These are phyloP conservation scores for Echinochloa phyllopogon DNA, from an alignment of 176 grass and related monocot species.

Conservation along the genomic window DNA sequence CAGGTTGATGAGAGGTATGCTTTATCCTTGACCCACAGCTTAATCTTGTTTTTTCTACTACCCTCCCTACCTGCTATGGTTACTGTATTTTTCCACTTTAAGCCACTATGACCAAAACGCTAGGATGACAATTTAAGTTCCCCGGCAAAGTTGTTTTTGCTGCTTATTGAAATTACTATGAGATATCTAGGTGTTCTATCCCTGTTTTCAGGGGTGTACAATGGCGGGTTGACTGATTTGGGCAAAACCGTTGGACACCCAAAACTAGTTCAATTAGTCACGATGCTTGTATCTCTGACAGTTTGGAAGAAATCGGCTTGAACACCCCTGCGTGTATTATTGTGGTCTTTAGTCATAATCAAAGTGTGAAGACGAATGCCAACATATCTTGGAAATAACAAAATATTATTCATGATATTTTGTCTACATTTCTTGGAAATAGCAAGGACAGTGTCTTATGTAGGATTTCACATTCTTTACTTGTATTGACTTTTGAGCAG, in stretches of 20 bases:
- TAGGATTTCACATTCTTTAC: slow-evolving; percentile 20
- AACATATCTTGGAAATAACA: neutral
- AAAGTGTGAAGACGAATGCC: neutral
- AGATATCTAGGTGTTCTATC: neutral
- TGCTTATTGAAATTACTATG: slow-evolving; percentile 13
- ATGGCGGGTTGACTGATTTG: neutral
- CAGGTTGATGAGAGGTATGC: slow-evolving; percentile 77
- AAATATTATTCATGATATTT: neutral
- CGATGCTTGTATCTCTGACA: neutral
- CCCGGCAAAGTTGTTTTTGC: slow-evolving; percentile 12
- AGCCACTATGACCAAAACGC: neutral
- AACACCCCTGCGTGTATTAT: neutral
- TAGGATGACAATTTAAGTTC: slow-evolving; percentile 21
- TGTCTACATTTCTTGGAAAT: slow-evolving; percentile 1
- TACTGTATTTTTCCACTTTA: slow-evolving; percentile 16
- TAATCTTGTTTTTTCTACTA: neutral
- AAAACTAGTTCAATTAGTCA: neutral
- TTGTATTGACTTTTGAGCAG: neutral
- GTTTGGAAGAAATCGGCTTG: neutral
- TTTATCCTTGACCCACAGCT: neutral
- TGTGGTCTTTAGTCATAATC: neutral
- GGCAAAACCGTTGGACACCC: neutral
- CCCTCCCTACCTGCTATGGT: neutral
- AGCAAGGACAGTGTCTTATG: neutral
- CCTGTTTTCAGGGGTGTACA: neutral